Base-by-base conservation (phyloP, 305 asterid genomes). In the Solanum hybrid region DNA sequence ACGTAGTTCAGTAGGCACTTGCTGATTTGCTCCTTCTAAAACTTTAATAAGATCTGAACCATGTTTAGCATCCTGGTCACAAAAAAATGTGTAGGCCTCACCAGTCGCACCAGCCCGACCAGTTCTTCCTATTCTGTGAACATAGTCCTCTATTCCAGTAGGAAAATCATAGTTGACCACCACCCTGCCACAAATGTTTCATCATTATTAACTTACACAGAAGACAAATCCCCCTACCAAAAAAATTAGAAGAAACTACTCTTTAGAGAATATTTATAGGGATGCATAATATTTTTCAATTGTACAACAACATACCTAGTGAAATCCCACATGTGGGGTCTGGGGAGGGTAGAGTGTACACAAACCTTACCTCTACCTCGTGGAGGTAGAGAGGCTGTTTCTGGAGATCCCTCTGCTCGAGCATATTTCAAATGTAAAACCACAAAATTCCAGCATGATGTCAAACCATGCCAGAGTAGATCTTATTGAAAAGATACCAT, bases 51-150 rank as follows among this genome's bases (percentile, higher is more conserved):
- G 97, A 70, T 96, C 98, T 27, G 98, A 91, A 33, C 98, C 98
- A 91, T 97, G 95, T 93, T 94, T 98, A 0, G 95, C 96, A 91
- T 98, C 99, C 91, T 98, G 97, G 91, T 94, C 97, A 88, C 94
- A 89, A 10, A 98, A 92, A 91, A 98, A 98, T 15, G 99, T 96
- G 76, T 94, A 94, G 15, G 99, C 98, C 86, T 92, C 90, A 24
- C 99, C 99, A 68, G 98, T 95, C 22, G 99, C 99, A 87, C 99
- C 99, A 3, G 99, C 99, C 72, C 99, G 95, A 39, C 99, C 99
- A 10, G 99, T 98, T 93, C 99, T 98, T 91, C 99, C 99, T 34
- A 98, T 96, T 90, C 99, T 94, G 95, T 98, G 99, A 87, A 98
- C 99, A 89, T 98, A 98, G 93, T 97, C 99, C 94, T 98, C 99